phyloP scores from a whole-genome alignment of 306 rosid genomes.

The Prunus davidiana region DNA sequence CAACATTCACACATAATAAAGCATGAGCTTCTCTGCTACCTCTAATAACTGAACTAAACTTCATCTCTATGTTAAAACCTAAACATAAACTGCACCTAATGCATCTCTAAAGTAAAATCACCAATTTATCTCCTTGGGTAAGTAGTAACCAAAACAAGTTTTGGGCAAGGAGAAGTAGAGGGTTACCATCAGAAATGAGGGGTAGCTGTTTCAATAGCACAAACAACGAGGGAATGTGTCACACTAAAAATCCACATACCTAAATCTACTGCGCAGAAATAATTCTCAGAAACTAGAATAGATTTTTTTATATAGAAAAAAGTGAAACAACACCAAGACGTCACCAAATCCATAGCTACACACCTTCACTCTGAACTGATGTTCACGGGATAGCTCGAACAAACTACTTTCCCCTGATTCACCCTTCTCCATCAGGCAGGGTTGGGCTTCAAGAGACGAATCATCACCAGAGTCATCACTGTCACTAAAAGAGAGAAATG shows the following conservation, averaged over 20 bases:
- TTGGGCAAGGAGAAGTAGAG: not conserved
- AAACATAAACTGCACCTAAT: not conserved
- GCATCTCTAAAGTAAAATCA: not conserved
- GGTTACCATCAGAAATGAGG: not conserved
- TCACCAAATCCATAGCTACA: constrained; percentile 19
- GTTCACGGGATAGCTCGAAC: constrained; percentile 55
- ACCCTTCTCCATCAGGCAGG: constrained; percentile 57
- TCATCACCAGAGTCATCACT: constrained; percentile 56
- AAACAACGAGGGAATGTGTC: not conserved
- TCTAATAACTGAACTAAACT: not conserved
- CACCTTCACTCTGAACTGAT: constrained; percentile 64
- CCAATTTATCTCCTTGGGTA: not conserved
- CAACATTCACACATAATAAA: not conserved
- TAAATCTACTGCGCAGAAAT: not conserved
- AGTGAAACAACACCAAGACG: not conserved
- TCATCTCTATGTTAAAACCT: not conserved
- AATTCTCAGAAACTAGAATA: not conserved
- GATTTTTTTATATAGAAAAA: not conserved
- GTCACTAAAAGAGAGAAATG: constrained; percentile 35
- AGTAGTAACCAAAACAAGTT: not conserved
- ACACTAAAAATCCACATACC: not conserved
- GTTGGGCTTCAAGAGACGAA: constrained; percentile 38
- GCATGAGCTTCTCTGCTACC: not conserved
- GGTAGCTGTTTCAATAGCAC: not conserved
- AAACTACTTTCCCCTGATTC: constrained; percentile 68